Conservation (phyloP, 1,284 basidiomycete species). For the Pascua sp. region DNA sequence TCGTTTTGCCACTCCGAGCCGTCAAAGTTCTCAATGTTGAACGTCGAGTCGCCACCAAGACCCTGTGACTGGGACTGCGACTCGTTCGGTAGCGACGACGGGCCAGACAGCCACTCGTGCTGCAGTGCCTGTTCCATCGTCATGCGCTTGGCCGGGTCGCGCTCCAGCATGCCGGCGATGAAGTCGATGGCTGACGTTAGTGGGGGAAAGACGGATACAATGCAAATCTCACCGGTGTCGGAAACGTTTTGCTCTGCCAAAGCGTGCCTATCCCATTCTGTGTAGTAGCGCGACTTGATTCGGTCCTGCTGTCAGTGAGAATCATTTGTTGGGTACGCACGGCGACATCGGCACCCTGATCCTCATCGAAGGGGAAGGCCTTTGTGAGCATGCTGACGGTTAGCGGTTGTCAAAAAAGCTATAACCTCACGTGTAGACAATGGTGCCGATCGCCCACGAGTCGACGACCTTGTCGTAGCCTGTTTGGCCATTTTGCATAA, state of each 20-base stretch:
- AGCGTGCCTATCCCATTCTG: slow-evolving; percentile 61
- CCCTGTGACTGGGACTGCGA: slow-evolving; percentile 22
- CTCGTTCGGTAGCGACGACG: slow-evolving; percentile 28
- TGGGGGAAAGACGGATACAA: slow-evolving; percentile 28
- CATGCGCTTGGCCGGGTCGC: slow-evolving; percentile 59
- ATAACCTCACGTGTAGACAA: slow-evolving; percentile 71
- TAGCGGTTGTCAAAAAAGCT: background rate
- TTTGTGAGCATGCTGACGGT: slow-evolving; percentile 49
- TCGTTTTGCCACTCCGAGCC: slow-evolving; percentile 10
- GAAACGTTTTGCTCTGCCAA: slow-evolving; percentile 44
- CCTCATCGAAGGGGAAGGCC: slow-evolving; percentile 49
- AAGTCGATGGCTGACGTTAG: slow-evolving; percentile 52
- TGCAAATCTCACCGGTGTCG: slow-evolving; percentile 36
- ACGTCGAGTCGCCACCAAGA: slow-evolving; percentile 40
- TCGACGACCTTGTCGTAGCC: slow-evolving; percentile 82
- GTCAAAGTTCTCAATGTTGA: slow-evolving; percentile 40
- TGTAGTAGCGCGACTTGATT: slow-evolving; percentile 57
- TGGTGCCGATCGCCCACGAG: slow-evolving; percentile 89
- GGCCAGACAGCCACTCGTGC: slow-evolving; percentile 63
- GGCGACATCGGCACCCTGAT: slow-evolving; percentile 34
- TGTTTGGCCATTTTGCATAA: slow-evolving; percentile 68
- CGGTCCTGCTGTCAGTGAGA: slow-evolving; percentile 38
- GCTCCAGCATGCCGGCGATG: slow-evolving; percentile 54
- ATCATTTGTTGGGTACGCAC: slow-evolving; percentile 17
- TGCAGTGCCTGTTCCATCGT: slow-evolving; percentile 58